Evolutionary conservation across 257 asterid genomes (phyloP), one percentile per base, ranked within the genome.

Genomic region (Penstemon newberryi): DNA sequence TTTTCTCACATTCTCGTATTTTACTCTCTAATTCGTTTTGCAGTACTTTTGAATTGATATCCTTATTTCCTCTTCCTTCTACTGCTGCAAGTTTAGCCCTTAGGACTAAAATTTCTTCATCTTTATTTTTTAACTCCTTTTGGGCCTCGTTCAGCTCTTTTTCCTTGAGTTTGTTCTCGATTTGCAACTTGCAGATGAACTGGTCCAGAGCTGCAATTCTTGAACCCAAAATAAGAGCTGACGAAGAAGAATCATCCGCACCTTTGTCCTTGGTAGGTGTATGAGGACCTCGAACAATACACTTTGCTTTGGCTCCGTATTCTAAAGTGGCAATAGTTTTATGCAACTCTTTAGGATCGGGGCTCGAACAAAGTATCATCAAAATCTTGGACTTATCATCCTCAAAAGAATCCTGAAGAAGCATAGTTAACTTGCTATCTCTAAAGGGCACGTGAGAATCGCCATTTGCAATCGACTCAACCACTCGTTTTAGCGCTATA

Each of bases 321-420:
- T 93, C 99, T 56, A 93, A 80, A 9, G 99, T 93, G 4, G 96
- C 92, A 47, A 93, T 79, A 6, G 99, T 93, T 78, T 93, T 93
- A 65, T 93, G 97, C 78, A 93, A 69, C 70, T 93, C 97, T 80
- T 86, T 93, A 5, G 88, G 96, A 71, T 90, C 99, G 1, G 99
- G 99, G 64, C 97, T 93, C 0, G 99, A 96, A 63, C 99, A 93
- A 4, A 93, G 78, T 60, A 93, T 85, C 99, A 93, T 93, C 74
- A 93, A 67, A 54, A 93, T 93, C 56, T 93, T 93, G n/a, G 99
- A 85, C 76, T 87, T 85, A 33, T 87, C 93, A 63, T 93, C 99
- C 81, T 93, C 99, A 53, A 93, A 93, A 0, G 99, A 93, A 72
- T 93, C 99, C 99, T 94, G 99, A 58, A 94, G 91, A 83, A 94